These are phyloP conservation scores for Tuber calosporum DNA, from an alignment of 495 filamentous ascomycete species.

Conservation along the genomic window DNA sequence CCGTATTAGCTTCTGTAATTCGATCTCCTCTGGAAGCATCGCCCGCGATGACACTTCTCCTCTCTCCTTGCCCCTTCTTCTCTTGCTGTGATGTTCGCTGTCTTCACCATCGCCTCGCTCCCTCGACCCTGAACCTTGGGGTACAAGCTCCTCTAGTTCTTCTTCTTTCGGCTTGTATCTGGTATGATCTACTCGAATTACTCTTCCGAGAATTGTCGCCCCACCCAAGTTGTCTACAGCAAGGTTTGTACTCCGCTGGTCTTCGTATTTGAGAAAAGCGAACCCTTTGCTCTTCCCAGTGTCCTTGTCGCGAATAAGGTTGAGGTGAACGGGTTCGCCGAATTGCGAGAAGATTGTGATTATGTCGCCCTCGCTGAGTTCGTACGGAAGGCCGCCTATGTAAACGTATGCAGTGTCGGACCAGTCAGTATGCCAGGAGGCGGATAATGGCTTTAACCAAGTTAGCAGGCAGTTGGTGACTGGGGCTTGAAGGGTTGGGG, in stretches of 20 bases:
- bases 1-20: conserved; percentile 64
- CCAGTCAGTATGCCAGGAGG: conserved; percentile 97
- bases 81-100: conserved; percentile 37
- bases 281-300: conserved; percentile 91
- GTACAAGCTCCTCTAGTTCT: conserved; percentile 62
- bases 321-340: conserved; percentile 85
- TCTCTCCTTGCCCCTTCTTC: conserved; percentile 43
- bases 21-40: conserved; percentile 62
- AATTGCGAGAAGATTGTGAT: conserved; percentile 96
- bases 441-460: conserved; percentile 50
- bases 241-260: conserved; percentile 90
- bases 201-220: conserved; percentile 68
- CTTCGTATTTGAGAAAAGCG: conserved; percentile 94
- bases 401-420: conserved; percentile 94
- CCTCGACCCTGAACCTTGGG: conserved; percentile 44
- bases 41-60: conserved; percentile 15
- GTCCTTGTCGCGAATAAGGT: conserved; percentile 87
- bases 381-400: conserved; percentile 89
- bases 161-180: conserved; percentile 83
- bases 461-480: conserved; percentile 48
- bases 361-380: conserved; percentile 91
- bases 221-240: conserved; percentile 94
- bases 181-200: conserved; percentile 84
- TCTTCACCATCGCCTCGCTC: conserved; percentile 46
- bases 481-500: conserved; percentile 7